Evolutionary conservation across 805 yeast genomes (phyloP).

Genomic region (Komagataella mondaviorum): DNA sequence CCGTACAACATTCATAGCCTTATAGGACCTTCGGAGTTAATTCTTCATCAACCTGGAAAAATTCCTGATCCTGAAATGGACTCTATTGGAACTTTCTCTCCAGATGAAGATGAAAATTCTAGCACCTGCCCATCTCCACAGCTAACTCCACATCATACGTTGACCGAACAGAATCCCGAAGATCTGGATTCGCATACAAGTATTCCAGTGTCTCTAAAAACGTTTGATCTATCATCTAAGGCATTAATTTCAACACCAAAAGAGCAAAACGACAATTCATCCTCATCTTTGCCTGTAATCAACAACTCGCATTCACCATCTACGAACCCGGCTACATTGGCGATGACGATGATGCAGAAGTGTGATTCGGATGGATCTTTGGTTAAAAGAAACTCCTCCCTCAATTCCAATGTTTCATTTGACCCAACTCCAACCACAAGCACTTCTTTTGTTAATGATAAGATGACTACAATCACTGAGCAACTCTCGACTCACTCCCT

Average conservation of each 20-base stretch:
- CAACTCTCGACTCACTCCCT: neutral
- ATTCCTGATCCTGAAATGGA: neutral
- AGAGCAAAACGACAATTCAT: constrained; percentile 23
- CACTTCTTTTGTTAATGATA: neutral
- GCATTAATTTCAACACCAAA: constrained; percentile 57
- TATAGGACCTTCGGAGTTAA: neutral
- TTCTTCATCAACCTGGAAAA: neutral
- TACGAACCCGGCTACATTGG: neutral
- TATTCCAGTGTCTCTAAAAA: neutral
- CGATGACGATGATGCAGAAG: neutral
- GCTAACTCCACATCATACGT: neutral
- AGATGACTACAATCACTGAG: neutral
- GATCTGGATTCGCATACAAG: neutral
- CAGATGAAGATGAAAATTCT: neutral
- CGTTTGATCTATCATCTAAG: constrained; percentile 54
- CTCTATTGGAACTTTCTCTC: neutral
- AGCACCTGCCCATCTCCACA: neutral
- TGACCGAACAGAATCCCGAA: neutral
- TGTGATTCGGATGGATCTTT: neutral
- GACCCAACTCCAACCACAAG: neutral
- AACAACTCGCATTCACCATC: neutral
- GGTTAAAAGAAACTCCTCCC: neutral
- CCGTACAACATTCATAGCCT: neutral
- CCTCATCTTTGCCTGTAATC: neutral
- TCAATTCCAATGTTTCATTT: neutral